These are phyloP conservation scores for Macrophomina tecta DNA, from an alignment of 2,329 filamentous ascomycete genomes.

Conservation along the genomic window DNA sequence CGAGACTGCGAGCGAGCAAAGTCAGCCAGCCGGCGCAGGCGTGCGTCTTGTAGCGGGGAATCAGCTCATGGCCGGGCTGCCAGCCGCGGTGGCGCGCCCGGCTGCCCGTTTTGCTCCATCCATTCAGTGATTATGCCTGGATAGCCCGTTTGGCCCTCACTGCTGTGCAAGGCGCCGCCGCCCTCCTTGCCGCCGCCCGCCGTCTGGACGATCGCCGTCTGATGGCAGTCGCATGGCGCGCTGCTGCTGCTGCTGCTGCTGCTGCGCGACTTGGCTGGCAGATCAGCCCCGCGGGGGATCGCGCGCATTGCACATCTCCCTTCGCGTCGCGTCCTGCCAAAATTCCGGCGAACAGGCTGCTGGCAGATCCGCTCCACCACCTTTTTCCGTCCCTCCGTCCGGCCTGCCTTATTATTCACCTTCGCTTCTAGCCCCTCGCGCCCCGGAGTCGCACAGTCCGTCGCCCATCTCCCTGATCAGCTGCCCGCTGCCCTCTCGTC, in stretches of 20 bases:
- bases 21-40: not conserved
- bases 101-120: not conserved
- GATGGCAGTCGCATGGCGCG: not conserved
- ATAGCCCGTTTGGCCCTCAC: not conserved
- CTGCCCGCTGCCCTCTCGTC: not conserved
- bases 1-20: not conserved
- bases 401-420: not conserved
- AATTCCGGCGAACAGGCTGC: not conserved
- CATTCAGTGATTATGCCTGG: too few species aligned
- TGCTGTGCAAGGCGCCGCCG: not conserved
- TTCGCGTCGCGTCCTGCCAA: not conserved
- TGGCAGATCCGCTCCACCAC: not conserved
- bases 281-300: constrained; percentile 18
- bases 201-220: not conserved
- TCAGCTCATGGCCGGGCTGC: not conserved
- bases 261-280: not conserved
- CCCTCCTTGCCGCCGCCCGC: not conserved
- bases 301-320: not conserved
- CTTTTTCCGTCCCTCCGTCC: not conserved
- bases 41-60: not conserved
- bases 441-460: constrained; percentile 4
- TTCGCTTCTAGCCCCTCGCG: not conserved
- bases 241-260: not conserved
- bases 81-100: not conserved
- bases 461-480: not conserved